Evolutionary conservation across 2,329 filamentous ascomycete species (phyloP).

Genomic region (Ophiostoma fasciatum): DNA sequence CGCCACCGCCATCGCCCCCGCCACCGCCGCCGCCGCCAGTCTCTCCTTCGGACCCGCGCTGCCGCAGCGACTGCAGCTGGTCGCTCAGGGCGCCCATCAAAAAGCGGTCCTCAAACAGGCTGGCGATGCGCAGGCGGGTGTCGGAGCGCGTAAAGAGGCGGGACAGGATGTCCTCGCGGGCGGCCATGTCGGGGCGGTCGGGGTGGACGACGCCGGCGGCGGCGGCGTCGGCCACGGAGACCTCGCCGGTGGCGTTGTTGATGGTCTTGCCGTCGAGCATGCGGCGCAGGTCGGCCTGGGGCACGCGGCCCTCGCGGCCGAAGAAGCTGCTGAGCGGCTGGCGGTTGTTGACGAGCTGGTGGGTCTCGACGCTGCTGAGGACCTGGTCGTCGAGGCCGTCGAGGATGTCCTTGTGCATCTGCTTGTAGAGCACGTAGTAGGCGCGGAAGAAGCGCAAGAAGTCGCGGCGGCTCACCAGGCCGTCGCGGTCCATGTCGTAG

Average conservation of each 20-base stretch:
- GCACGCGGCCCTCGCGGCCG: constrained; percentile 56
- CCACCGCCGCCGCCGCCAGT: neutral
- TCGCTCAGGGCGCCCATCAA: neutral
- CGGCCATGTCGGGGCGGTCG: constrained; percentile 35
- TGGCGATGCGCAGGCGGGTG: neutral
- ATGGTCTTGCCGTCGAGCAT: constrained; percentile 52
- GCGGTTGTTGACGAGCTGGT: constrained; percentile 59
- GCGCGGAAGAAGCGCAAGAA: constrained; percentile 85
- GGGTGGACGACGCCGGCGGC: constrained; percentile 41
- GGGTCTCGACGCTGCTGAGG: constrained; percentile 58
- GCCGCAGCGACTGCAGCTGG: no score
- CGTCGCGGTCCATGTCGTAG: constrained; percentile 83
- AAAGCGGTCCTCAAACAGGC: constrained; percentile 2
- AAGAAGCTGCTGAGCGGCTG: constrained; percentile 64
- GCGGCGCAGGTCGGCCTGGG: constrained; percentile 44
- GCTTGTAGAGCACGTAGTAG: constrained; percentile 80
- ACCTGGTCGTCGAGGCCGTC: constrained; percentile 65
- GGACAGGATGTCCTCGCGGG: constrained; percentile 10
- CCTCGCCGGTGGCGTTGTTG: constrained; percentile 42
- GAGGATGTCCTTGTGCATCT: constrained; percentile 74
- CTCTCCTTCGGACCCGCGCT: no score
- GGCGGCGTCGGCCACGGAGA: constrained; percentile 46
- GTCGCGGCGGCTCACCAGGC: constrained; percentile 71
- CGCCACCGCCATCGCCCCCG: neutral
- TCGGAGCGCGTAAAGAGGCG: constrained; percentile 26